Evolutionary conservation across 176 grass and related monocot genomes (phyloP).

Genomic region (Avena atlantica): DNA sequence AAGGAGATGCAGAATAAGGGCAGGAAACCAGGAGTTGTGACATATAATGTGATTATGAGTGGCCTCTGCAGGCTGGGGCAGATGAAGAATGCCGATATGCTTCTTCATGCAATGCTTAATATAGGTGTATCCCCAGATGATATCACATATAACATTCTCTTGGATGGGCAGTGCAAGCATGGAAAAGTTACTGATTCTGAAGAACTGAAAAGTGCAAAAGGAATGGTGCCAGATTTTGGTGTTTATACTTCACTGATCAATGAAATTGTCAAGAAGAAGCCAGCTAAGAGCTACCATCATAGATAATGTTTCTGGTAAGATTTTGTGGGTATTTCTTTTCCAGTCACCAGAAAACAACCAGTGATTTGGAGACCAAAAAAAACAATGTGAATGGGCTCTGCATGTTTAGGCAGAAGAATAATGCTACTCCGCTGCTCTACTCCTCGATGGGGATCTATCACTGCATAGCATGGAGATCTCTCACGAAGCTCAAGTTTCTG

Average conservation of each 20-base stretch:
- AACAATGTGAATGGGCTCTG: slow-evolving; percentile 11
- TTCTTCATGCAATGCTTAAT: slow-evolving; percentile 83
- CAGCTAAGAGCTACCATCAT: slow-evolving; percentile 45
- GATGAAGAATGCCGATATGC: slow-evolving; percentile 82
- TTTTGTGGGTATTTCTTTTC: background rate
- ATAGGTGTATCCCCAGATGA: slow-evolving; percentile 73
- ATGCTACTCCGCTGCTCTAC: background rate
- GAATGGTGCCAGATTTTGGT: slow-evolving; percentile 75
- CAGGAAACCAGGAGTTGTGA: slow-evolving; percentile 64
- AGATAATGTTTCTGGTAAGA: slow-evolving; percentile 14
- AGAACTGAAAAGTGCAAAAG: slow-evolving; percentile 72
- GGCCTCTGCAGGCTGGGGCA: slow-evolving; percentile 84
- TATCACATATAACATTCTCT: slow-evolving; percentile 88
- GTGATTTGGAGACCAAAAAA: background rate
- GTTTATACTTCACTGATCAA: slow-evolving; percentile 69
- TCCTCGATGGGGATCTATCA: background rate
- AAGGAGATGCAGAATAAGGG: slow-evolving; percentile 83
- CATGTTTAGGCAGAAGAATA: background rate
- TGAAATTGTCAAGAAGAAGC: slow-evolving; percentile 71
- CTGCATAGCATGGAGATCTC: background rate
- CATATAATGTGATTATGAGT: slow-evolving; percentile 90
- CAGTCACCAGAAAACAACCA: background rate
- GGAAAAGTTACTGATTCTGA: slow-evolving; percentile 53
- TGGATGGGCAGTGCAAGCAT: slow-evolving; percentile 83
- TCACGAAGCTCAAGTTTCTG: slow-evolving; percentile 13